These are phyloP conservation scores for Ophiognomonia clavigignenti-juglandacearum DNA, from an alignment of 2,329 filamentous ascomycete genomes.

Conservation along the genomic window DNA sequence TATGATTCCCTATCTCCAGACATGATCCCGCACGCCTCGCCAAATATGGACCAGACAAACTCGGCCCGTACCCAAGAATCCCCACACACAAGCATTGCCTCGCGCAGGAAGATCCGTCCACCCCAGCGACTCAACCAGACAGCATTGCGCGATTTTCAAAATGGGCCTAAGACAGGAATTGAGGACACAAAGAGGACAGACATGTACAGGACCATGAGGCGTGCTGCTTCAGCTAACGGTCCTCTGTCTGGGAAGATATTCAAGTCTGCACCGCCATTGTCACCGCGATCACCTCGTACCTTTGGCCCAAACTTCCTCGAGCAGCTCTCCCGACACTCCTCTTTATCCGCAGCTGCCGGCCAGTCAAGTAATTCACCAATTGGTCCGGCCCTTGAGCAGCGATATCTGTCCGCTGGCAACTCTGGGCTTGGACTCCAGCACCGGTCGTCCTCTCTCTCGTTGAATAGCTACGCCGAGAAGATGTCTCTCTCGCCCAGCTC, in stretches of 20 bases:
- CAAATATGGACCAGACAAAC: conserved; percentile 23
- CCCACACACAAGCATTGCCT: conserved; percentile 48
- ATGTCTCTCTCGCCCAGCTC: conserved; percentile 31
- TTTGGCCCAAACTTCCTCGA: conserved; percentile 35
- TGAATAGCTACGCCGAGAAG: conserved; percentile 32
- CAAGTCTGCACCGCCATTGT: conserved; percentile 28
- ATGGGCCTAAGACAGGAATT: conserved; percentile 40
- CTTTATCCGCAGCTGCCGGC: conserved; percentile 4
- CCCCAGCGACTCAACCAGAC: conserved; percentile 44
- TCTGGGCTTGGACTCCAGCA: conserved; percentile 23
- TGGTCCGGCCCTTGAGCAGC: conserved; percentile 11
- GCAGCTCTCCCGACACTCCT: conserved; percentile 7
- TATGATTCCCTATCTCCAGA: conserved; percentile 26
- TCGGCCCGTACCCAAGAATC: conserved; percentile 43
- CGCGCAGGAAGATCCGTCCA: conserved; percentile 45
- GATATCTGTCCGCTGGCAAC: conserved; percentile 20
- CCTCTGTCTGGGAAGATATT: conserved; percentile 35
- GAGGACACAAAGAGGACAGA: conserved; percentile 43
- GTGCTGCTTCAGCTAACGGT: conserved; percentile 48
- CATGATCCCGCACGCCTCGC: conserved; percentile 25
- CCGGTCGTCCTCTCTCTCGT: conserved; percentile 22
- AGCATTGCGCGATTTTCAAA: conserved; percentile 39
- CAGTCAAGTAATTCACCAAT: conserved; percentile 8
- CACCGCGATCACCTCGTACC: conserved; percentile 38
- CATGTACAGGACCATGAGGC: conserved; percentile 44